These are phyloP conservation scores for Exutisphaerella laricina DNA, from an alignment of 2,329 filamentous ascomycete species.

Conservation along the genomic window DNA sequence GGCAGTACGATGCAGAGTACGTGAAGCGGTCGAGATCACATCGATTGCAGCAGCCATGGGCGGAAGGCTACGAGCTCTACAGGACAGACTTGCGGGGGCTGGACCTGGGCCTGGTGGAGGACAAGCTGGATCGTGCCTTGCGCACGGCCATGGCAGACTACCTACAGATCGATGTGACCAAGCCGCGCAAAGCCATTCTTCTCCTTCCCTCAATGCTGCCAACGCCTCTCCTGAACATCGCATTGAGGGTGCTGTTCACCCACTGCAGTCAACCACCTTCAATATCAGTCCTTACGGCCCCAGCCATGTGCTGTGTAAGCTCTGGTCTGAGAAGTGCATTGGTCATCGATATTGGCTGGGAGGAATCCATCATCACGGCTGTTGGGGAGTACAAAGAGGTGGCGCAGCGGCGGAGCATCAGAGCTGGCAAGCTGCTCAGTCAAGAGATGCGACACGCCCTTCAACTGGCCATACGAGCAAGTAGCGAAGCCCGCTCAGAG, in stretches of 20 bases:
- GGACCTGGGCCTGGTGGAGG: slow-evolving; percentile 74
- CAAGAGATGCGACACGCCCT: slow-evolving; percentile 63
- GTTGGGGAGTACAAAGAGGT: slow-evolving; percentile 90
- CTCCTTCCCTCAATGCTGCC: slow-evolving; percentile 73
- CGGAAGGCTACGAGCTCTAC: slow-evolving; percentile 68
- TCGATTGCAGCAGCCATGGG: slow-evolving; percentile 56
- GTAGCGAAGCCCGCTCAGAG: slow-evolving; percentile 42
- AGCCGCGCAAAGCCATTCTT: slow-evolving; percentile 63
- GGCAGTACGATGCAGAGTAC: slow-evolving; percentile 39
- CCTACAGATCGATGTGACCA: slow-evolving; percentile 64
- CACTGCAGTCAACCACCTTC: slow-evolving; percentile 73
- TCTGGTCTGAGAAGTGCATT: slow-evolving; percentile 82
- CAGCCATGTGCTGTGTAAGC: slow-evolving; percentile 67
- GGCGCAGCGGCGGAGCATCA: slow-evolving; percentile 60
- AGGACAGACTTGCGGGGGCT: slow-evolving; percentile 64
- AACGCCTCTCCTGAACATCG: slow-evolving; percentile 67
- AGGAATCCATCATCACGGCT: slow-evolving; percentile 77
- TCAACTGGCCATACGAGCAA: slow-evolving; percentile 50
- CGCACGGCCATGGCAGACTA: slow-evolving; percentile 78
- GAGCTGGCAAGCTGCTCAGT: slow-evolving; percentile 68
- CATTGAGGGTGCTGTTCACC: slow-evolving; percentile 73
- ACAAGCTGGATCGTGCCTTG: slow-evolving; percentile 78
- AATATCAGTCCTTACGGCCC: slow-evolving; percentile 72
- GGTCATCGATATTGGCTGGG: slow-evolving; percentile 87
- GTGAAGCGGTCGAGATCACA: slow-evolving; percentile 22